These are phyloP conservation scores for Lentinus polychrous DNA, from an alignment of 1,284 basidiomycete genomes.

Conservation along the genomic window DNA sequence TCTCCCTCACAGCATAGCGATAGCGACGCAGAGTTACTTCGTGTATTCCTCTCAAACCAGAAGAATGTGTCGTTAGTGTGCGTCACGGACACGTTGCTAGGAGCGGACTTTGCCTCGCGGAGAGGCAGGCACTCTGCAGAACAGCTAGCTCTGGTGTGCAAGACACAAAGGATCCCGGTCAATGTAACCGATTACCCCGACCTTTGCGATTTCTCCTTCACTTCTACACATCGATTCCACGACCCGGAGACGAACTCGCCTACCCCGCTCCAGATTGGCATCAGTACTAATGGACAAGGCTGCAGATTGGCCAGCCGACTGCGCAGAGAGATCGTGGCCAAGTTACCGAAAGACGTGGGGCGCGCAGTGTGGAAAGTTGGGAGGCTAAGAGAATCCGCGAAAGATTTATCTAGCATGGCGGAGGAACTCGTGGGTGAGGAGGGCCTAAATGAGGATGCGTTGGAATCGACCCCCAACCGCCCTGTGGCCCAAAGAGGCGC, in stretches of 20 bases:
- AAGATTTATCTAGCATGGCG: slow-evolving; percentile 21
- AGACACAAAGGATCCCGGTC: slow-evolving; percentile 60
- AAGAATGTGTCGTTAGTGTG: slow-evolving; percentile 51
- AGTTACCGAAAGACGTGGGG: slow-evolving; percentile 72
- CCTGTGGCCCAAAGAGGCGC: slow-evolving; percentile 64
- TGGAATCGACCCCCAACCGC: slow-evolving; percentile 63
- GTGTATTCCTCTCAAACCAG: slow-evolving; percentile 36
- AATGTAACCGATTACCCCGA: slow-evolving; percentile 85
- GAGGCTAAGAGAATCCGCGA: slow-evolving; percentile 59
- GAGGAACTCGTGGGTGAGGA: slow-evolving; percentile 13
- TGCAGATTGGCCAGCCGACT: slow-evolving; percentile 83
- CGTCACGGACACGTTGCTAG: slow-evolving; percentile 68
- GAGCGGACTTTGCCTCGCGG: slow-evolving; percentile 29
- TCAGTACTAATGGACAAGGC: slow-evolving; percentile 90
- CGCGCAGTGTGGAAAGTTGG: slow-evolving; percentile 76
- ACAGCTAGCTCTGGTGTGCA: slow-evolving; percentile 48
- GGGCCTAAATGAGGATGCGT: slow-evolving; percentile 37
- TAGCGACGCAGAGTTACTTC: slow-evolving; percentile 36
- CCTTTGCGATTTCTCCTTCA: slow-evolving; percentile 88
- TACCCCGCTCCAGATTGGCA: slow-evolving; percentile 74
- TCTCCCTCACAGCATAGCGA: slow-evolving; percentile 20
- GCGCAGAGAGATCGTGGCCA: slow-evolving; percentile 75
- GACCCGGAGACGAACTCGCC: slow-evolving; percentile 37
- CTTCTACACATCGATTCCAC: slow-evolving; percentile 80
- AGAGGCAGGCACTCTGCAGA: slow-evolving; percentile 41